A percentile compares a stretch with the other conserved stretches of the same genome.
Evolutionary conservation across 2,329 filamentous ascomycete genomes (phyloP).

Genomic region (Apiospora saccharicola): DNA sequence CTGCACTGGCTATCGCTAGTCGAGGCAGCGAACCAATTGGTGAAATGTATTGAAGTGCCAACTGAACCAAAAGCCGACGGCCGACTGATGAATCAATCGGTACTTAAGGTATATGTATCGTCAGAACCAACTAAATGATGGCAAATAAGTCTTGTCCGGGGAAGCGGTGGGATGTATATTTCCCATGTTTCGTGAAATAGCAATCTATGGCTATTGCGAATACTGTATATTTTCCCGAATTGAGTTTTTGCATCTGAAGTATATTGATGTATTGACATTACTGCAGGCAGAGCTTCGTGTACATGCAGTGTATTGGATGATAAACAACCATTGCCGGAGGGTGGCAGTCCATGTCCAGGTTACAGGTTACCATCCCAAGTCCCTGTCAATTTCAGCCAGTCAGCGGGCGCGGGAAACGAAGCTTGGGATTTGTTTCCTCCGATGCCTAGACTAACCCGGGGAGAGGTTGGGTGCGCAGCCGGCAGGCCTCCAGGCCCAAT

Average conservation of each 20-base stretch:
- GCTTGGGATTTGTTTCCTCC: neutral
- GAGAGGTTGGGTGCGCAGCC: neutral
- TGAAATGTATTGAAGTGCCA: no score
- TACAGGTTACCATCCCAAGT: neutral
- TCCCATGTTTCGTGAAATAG: no score
- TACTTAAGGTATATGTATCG: no score
- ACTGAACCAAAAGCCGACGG: no score
- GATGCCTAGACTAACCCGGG: neutral
- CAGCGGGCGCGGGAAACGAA: neutral
- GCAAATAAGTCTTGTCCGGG: no score
- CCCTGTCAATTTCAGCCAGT: neutral
- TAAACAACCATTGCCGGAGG: neutral
- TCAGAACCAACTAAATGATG: no score
- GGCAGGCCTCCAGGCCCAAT: conserved; percentile 4
- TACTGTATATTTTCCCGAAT: neutral
- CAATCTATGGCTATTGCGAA: no score
- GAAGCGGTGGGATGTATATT: no score
- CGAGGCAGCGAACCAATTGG: neutral
- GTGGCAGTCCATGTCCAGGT: neutral
- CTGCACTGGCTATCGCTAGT: neutral
- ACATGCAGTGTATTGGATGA: neutral
- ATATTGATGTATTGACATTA: neutral
- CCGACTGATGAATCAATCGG: no score
- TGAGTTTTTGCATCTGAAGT: neutral
- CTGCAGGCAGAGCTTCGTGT: neutral